These are phyloP conservation scores for Crucibulum laeve DNA, from an alignment of 768 basidiomycete genomes.

Conservation along the genomic window DNA sequence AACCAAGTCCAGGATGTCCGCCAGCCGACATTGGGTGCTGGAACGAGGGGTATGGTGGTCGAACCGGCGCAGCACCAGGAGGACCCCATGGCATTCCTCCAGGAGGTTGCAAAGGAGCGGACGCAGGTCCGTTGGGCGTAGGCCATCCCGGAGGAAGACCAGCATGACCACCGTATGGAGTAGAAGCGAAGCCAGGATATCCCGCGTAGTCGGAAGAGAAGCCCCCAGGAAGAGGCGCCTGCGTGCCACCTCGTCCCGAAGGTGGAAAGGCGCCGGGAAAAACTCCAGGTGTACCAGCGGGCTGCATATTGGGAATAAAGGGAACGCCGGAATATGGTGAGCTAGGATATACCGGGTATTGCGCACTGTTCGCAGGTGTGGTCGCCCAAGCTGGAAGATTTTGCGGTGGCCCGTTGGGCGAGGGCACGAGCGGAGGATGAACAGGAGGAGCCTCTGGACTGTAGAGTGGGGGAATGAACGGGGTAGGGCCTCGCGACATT, in stretches of 20 bases:
- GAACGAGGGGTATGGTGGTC: no score
- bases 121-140: no score
- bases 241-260: constrained; percentile 7
- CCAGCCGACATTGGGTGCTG: no score
- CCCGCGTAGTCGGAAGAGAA: constrained; percentile 19
- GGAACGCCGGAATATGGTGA: constrained; percentile 33
- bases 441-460: constrained; percentile 26
- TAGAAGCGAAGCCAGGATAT: neutral
- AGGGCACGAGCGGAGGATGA: constrained; percentile 30
- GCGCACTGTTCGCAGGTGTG: constrained; percentile 24
- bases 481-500: constrained; percentile 17
- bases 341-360: constrained; percentile 33
- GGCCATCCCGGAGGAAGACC: constrained; percentile 8
- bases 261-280: constrained; percentile 3
- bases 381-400: constrained; percentile 25
- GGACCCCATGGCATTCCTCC: no score
- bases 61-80: neutral
- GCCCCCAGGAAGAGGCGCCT: constrained; percentile 12
- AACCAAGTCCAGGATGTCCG: no score
- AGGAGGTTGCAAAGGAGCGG: no score
- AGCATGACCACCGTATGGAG: neutral
- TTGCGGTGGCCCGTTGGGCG: constrained; percentile 14
- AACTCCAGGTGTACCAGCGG: constrained; percentile 2
- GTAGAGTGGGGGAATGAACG: constrained; percentile 31
- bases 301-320: constrained; percentile 30